phyloP scores from a whole-genome alignment of 2,329 filamentous ascomycete genomes.

The Calonectria hongkongensis region DNA sequence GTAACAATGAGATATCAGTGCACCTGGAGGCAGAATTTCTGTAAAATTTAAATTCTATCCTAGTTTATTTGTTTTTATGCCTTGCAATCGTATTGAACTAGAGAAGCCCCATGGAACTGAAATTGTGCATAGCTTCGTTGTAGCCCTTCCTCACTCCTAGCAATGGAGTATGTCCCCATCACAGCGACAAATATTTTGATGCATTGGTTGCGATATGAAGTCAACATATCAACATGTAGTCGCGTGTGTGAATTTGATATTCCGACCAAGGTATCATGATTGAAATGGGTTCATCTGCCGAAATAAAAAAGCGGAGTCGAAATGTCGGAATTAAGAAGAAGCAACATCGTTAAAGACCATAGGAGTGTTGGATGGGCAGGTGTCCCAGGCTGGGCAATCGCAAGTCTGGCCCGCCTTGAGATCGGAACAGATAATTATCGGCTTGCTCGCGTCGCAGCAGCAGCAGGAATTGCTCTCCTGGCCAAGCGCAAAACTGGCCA shows the following conservation, averaged over 20 bases:
- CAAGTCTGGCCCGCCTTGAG: neutral
- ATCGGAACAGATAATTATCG: neutral
- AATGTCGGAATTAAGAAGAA: neutral
- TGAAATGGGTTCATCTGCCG: neutral
- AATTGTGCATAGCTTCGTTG: too few relatives aligned
- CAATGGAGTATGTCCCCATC: too few relatives aligned
- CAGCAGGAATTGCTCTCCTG: neutral
- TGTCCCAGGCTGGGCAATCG: neutral
- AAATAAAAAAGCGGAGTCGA: neutral
- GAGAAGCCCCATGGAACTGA: too few relatives aligned
- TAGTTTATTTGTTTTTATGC: too few relatives aligned
- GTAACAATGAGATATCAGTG: too few relatives aligned
- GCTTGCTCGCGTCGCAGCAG: neutral
- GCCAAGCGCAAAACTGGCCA: neutral
- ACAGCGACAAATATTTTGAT: too few relatives aligned
- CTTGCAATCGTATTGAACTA: too few relatives aligned
- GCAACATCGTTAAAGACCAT: slow-evolving; percentile 4
- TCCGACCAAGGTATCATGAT: neutral
- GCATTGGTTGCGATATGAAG: too few relatives aligned
- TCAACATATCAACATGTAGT: too few relatives aligned
- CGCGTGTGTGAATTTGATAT: neutral
- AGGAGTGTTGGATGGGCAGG: neutral
- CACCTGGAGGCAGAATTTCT: too few relatives aligned
- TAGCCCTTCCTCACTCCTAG: too few relatives aligned
- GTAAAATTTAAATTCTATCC: too few relatives aligned